Base-by-base conservation (phyloP, 305 asterid genomes). In the Salvia sclarea region DNA sequence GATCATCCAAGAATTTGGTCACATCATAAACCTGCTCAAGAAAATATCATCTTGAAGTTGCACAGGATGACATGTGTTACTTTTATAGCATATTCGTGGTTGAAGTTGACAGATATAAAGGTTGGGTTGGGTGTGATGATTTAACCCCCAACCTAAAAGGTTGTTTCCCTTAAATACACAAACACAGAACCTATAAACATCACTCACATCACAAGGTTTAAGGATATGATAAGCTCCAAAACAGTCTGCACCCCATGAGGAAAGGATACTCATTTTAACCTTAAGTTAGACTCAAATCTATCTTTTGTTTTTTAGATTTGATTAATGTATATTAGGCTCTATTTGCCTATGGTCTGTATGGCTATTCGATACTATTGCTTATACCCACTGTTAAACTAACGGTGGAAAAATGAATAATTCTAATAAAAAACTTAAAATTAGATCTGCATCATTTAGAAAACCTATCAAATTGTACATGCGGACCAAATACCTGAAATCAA, bases 1-100 rank as follows among this genome's bases (percentile, higher is more conserved):
- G 97, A 75, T 88, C 95, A 47, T 88, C 96, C 89, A 91, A 72
- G 83, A 86, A 91, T 55, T 81, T 88, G 1, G 95, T 91, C 81
- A 91, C 95, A 61, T 91, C 87, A 41, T 85, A 91, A 61, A 88
- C 95, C 97, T 88, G 80, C 77, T 86, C 65, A 72, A 25, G 52
- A 75, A 45, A 38, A 35, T 64, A 2, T 30, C 64, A 37, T 6
- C 38, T 14, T 9, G 22, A n/a, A n/a, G n/a, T n/a, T n/a, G n/a
- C n/a, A n/a, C n/a, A n/a, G n/a, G n/a, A n/a, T n/a, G n/a, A 28
- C 50, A 8, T n/a, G 45, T 16, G 35, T 57, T n/a, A 22, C 31
- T 35, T 11, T n/a, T 33, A 16, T 7, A 16, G 35, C 53, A 47
- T 52, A 49, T 62, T 33, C 25, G 16, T 28, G 37, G 49, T 25